Evolutionary conservation across 2,329 filamentous ascomycete genomes (phyloP).

Genomic region (Acrocalymma vagum): DNA sequence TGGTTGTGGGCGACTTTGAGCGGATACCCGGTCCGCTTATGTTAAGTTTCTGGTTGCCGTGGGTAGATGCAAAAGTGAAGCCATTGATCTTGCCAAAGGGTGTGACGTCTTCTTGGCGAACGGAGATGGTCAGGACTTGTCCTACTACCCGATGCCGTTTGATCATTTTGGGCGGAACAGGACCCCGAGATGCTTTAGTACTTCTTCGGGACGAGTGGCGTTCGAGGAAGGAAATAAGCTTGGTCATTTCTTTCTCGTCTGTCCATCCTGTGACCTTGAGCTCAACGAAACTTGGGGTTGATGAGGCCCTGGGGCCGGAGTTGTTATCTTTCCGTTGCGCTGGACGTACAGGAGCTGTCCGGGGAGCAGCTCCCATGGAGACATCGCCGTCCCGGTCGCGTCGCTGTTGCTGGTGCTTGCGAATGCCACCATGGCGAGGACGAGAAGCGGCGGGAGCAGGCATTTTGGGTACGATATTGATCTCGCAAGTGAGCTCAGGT

Average conservation of each 20-base stretch:
- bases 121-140: constrained; percentile 46
- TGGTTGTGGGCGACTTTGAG: constrained; percentile 13
- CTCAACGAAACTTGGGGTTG: constrained; percentile 9
- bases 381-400: constrained; percentile 70
- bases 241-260: constrained; percentile 40
- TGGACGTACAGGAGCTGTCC: constrained; percentile 12
- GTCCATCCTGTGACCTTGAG: constrained; percentile 52
- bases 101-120: constrained; percentile 43
- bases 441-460: constrained; percentile 7
- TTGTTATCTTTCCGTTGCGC: constrained; percentile 4
- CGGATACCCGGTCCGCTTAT: constrained; percentile 26
- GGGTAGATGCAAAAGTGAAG: constrained; percentile 44
- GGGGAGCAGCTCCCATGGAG: constrained; percentile 61
- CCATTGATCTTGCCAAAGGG: constrained; percentile 50
- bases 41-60: constrained; percentile 41
- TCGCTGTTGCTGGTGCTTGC: constrained; percentile 45
- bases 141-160: constrained; percentile 47
- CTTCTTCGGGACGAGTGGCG: constrained; percentile 43
- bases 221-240: constrained; percentile 51
- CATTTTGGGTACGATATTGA: constrained; percentile 3
- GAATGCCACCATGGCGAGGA: constrained; percentile 20
- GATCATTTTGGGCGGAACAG: constrained; percentile 41
- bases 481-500: no score
- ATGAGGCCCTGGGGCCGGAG: constrained; percentile 1
- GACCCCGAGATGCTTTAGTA: constrained; percentile 32